Evolutionary conservation across 2,329 filamentous ascomycete genomes (phyloP), one percentile per base, ranked within the genome.

Genomic region (Xylariales sp.): DNA sequence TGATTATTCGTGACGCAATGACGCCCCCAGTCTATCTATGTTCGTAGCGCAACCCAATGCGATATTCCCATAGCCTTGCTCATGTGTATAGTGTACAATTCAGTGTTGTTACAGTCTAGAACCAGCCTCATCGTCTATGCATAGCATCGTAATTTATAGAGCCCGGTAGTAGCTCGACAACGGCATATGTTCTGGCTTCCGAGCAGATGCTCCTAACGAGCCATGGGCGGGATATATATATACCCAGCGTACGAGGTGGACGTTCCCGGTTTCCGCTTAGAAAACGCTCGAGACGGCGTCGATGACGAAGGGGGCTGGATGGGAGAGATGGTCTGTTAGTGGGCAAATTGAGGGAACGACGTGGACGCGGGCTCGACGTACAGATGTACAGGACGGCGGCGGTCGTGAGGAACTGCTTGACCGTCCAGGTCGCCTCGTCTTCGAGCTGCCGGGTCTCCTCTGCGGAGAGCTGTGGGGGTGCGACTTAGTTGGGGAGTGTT

Each of bases 381-480:
- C 93, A 93, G 68, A 96, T 82, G 78, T 95, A 95, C 56, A 96
- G 85, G 57, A 92, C 80, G 46, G 90, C 83, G 70, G 89, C 90
- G 16, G 89, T 88, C 46, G 87, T 85, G 63, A 90, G 78, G 69
- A 91, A 91, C 75, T 85, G 86, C 82, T 91, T 89, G 73, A 95
- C 83, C 58, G 90, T 91, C 73, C 85, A 84, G 75, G 83, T 83
- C 58, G 92, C 91, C 78, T 91, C 87, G 68, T 84, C 83, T 84
- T 94, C 91, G 79, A 90, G 86, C 76, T 84, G 83, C 77, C 85
- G 86, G 78, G 94, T 86, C 86, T 94, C 91, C 80, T 90, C 89
- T 67, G 87, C 83, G 67, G 89, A 89, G 75, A 89, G 86, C 79
- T 89, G 89, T 78, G 91, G 90, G 81, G 92, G 75, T 71, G 72